Evolutionary conservation across 768 basidiomycete genomes (phyloP).

Genomic region (Hypholoma fasciculare): DNA sequence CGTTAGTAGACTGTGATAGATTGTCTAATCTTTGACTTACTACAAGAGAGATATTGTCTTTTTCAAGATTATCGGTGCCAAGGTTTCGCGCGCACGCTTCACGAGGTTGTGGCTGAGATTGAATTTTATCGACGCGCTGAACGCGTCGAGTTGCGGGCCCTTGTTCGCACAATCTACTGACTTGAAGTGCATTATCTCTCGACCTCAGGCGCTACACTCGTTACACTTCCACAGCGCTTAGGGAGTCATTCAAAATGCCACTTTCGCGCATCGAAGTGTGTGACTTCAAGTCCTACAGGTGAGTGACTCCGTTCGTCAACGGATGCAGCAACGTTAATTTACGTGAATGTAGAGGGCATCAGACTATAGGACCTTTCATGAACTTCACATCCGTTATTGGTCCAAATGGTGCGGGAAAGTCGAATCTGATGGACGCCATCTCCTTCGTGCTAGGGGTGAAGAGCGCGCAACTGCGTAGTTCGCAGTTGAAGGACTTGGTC

Average conservation of each 20-base stretch:
- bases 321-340: background rate
- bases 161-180: background rate
- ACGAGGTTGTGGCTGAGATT: background rate
- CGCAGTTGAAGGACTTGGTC: slow-evolving; percentile 92
- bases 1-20: too few relatives aligned
- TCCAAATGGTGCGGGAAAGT: slow-evolving; percentile 98
- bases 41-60: too few relatives aligned
- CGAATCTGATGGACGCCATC: slow-evolving; percentile 99
- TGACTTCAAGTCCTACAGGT: slow-evolving; percentile 97
- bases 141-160: background rate
- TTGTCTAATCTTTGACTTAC: too few relatives aligned
- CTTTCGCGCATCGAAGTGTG: slow-evolving; percentile 84
- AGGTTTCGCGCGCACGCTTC: background rate
- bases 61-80: too few relatives aligned
- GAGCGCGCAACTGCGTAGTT: slow-evolving; percentile 88
- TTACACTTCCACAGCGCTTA: background rate
- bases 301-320: slow-evolving; percentile 10
- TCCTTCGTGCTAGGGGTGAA: slow-evolving; percentile 98
- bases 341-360: slow-evolving; percentile 57
- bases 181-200: background rate
- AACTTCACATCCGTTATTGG: slow-evolving; percentile 97
- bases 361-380: slow-evolving; percentile 87
- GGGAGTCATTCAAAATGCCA: slow-evolving; percentile 53
- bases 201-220: background rate
- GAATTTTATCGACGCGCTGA: background rate